A percentile compares a stretch with the other conserved stretches of the same genome.
Conservation (phyloP, 1,284 basidiomycete species). For the Meira miltonrushii region DNA sequence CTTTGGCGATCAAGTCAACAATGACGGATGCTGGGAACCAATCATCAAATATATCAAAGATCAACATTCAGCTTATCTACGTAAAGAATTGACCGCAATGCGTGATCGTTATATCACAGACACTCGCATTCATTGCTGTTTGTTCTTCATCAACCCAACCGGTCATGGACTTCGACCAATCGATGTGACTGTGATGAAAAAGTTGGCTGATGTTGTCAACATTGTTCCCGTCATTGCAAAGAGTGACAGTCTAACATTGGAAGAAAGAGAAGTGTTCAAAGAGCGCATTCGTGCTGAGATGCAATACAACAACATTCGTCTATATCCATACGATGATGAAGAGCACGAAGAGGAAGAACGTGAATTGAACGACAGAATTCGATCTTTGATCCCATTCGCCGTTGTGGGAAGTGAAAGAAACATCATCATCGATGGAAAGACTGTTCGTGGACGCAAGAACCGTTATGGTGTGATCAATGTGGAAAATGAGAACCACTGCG, state of each 20-base stretch:
- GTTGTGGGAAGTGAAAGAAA: slow-evolving; percentile 90
- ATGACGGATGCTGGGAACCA: slow-evolving; percentile 99
- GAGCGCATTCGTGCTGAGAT: slow-evolving; percentile 87
- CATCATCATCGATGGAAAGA: slow-evolving; percentile 90
- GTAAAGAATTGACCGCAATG: slow-evolving; percentile 98
- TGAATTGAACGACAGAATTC: slow-evolving; percentile 81
- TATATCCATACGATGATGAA: slow-evolving; percentile 95
- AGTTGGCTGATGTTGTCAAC: slow-evolving; percentile 95
- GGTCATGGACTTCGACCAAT: slow-evolving; percentile 58
- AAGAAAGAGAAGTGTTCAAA: slow-evolving; percentile 91
- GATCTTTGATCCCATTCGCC: slow-evolving; percentile 90
- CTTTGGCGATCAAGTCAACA: slow-evolving; percentile 97
- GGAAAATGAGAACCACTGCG: slow-evolving; percentile 85
- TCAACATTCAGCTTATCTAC: slow-evolving; percentile 95
- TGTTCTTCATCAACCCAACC: slow-evolving; percentile 85
- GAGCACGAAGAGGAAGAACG: slow-evolving; percentile 87
- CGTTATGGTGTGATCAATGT: slow-evolving; percentile 98
- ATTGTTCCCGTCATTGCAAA: slow-evolving; percentile 98
- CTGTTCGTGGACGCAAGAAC: slow-evolving; percentile 91
- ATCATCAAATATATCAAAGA: slow-evolving; percentile 99
- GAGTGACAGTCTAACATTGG: slow-evolving; percentile 87
- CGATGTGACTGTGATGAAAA: slow-evolving; percentile 98
- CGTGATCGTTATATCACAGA: slow-evolving; percentile 97
- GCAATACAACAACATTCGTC: slow-evolving; percentile 82
- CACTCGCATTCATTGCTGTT: slow-evolving; percentile 94